Conservation (phyloP, 441 rosid genomes). For the Pelargonium citronellum region DNA sequence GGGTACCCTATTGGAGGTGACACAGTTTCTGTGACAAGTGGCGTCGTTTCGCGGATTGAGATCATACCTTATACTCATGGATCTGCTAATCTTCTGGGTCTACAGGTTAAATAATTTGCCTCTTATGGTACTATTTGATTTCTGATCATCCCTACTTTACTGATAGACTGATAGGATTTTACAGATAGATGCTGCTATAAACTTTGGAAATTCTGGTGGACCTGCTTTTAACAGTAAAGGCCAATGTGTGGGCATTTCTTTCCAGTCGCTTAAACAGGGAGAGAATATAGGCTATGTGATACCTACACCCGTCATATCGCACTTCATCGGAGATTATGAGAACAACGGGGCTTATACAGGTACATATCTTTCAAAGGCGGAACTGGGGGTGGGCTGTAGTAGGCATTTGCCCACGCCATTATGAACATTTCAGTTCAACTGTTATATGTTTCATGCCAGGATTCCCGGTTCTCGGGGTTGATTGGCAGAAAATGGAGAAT, state of each 20-base stretch:
- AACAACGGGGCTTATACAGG: constrained; percentile 83
- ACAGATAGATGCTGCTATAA: constrained; percentile 93
- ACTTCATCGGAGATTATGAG: constrained; percentile 83
- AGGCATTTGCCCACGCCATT: too few species aligned
- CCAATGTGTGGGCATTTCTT: constrained; percentile 86
- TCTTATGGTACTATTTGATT: background rate
- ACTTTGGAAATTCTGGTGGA: constrained; percentile 92
- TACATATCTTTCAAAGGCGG: constrained; percentile 7
- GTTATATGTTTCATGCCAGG: constrained; percentile 32
- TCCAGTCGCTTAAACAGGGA: constrained; percentile 84
- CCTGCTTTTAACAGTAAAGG: constrained; percentile 92
- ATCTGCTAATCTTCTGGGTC: constrained; percentile 75
- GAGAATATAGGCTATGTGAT: constrained; percentile 95
- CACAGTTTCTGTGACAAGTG: constrained; percentile 90
- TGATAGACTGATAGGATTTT: background rate
- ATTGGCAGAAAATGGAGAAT: constrained; percentile 99
- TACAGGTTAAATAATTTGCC: constrained; percentile 45
- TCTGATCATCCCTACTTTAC: background rate
- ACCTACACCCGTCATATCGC: constrained; percentile 86
- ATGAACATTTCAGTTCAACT: too few species aligned
- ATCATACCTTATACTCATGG: constrained; percentile 78
- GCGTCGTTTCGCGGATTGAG: constrained; percentile 90
- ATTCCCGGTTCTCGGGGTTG: constrained; percentile 77
- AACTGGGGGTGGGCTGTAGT: background rate
- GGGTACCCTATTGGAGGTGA: constrained; percentile 98